Percentiles rank a stretch among this genome's conserved stretches.
Evolutionary conservation across 805 yeast species (phyloP).

Genomic region (Wickerhamia fluorescens): DNA sequence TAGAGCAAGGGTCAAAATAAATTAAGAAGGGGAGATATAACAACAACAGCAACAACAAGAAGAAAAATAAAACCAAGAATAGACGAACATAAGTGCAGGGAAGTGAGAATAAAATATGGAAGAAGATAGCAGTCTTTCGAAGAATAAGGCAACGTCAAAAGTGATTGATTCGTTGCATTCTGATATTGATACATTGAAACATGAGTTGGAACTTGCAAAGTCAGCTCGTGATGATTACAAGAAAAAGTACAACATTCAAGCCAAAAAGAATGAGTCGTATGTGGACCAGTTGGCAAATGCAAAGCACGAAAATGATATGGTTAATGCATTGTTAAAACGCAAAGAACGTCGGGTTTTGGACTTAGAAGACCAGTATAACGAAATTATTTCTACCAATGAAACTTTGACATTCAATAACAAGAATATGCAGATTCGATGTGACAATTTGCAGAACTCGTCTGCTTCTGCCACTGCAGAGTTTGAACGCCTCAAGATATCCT

Average conservation of each 20-base stretch:
- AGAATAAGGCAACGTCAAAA: conserved; percentile 15
- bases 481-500: conserved; percentile 50
- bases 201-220: conserved; percentile 36
- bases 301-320: conserved; percentile 72
- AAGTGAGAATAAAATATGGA: too few species aligned
- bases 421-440: conserved; percentile 43
- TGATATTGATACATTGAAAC: conserved; percentile 36
- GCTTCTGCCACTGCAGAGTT: conserved; percentile 41
- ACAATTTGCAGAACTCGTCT: conserved; percentile 41
- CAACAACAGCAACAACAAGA: too few species aligned
- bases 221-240: conserved; percentile 40
- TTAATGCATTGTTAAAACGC: conserved; percentile 58
- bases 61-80: too few species aligned
- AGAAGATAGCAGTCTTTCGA: conserved; percentile 16
- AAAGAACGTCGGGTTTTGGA: conserved; percentile 65
- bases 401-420: conserved; percentile 43
- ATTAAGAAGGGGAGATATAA: too few species aligned
- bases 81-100: too few species aligned
- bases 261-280: conserved; percentile 45
- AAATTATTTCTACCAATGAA: conserved; percentile 41
- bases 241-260: conserved; percentile 43
- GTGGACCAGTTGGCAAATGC: conserved; percentile 62
- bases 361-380: conserved; percentile 52
- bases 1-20: too few species aligned
- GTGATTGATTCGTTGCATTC: conserved; percentile 51